Evolutionary conservation across 441 rosid genomes (phyloP).

Genomic region (Gossypium schwendimanii): DNA sequence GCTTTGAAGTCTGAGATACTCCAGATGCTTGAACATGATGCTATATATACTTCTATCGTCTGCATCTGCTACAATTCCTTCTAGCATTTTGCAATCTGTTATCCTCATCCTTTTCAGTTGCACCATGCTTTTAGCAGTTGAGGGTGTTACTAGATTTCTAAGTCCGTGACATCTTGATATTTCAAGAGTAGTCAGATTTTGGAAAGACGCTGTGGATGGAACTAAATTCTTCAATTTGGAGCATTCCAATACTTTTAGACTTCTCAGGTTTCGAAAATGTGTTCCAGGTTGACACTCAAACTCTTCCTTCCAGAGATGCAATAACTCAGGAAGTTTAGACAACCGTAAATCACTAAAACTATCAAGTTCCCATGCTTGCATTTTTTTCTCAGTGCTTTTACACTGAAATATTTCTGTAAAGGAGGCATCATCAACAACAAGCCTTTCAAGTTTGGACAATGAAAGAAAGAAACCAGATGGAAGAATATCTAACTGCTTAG

Average conservation of each 20-base stretch:
- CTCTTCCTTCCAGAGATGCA: slow-evolving; percentile 2
- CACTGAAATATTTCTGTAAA: slow-evolving; percentile 10
- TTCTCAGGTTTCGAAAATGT: slow-evolving; percentile 6
- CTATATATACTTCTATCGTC: neutral
- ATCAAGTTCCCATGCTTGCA: neutral
- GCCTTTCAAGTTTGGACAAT: slow-evolving; percentile 11
- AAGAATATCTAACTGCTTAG: slow-evolving; percentile 13
- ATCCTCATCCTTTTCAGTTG: slow-evolving; percentile 13
- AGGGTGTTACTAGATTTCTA: neutral
- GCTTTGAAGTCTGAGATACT: slow-evolving; percentile 1
- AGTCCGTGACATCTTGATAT: slow-evolving; percentile 6
- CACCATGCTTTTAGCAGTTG: slow-evolving; percentile 11
- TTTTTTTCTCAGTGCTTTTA: neutral
- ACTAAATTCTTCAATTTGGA: slow-evolving; percentile 3
- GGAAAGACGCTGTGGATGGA: neutral
- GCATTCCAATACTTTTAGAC: slow-evolving; percentile 7
- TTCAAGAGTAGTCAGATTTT: slow-evolving; percentile 1
- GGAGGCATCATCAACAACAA: neutral
- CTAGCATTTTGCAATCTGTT: slow-evolving; percentile 5
- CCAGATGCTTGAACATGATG: slow-evolving; percentile 6
- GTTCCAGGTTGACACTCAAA: neutral
- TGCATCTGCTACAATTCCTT: slow-evolving; percentile 10
- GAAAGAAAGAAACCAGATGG: slow-evolving; percentile 8
- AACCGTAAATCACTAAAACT: neutral
- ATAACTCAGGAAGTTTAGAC: slow-evolving; percentile 15